Evolutionary conservation across 345 rosid genomes (phyloP), one percentile per base, ranked within the genome.

Genomic region (Aegle marmelos): DNA sequence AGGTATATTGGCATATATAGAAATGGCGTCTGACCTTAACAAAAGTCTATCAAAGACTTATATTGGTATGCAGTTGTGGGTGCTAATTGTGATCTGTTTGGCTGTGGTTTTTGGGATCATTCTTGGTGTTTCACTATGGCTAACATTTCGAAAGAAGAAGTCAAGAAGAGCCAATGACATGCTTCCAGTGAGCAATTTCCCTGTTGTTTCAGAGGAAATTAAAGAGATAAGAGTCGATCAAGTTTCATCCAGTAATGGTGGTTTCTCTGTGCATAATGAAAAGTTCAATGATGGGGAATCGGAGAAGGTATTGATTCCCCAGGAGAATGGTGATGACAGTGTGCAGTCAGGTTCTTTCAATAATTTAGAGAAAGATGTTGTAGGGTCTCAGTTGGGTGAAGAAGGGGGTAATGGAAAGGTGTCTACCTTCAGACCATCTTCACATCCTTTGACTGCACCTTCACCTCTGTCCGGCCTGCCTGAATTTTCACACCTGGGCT

Each of bases 181-280:
- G 62, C 92, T 89, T 78, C 93, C 96, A 28, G 62, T 84, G 21
- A 86, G 83, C 54, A 90, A 85, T 79, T 76, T 77, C 41, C 89
- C 91, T 37, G 79, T 72, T 5, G 70, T 84, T 76, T 84, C 94
- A 0, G 94, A 93, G 77, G 98, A 95, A 81, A 92, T 95, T 80
- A 95, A 92, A 85, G 99, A 92, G 81, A 93, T 95, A 74, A 82
- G 89, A 59, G 85, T 92, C 62, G 98, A 91, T 89, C 94, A 91
- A 78, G 94, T 79, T 76, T 91, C 98, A 68, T 86, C 98, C 9
- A 85, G 85, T 77, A 85, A 83, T 75, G 93, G 79, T 61, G 76
- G 39, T 75, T 68, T 87, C 59, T 81, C 67, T 19, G 77, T 83
- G 22, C 85, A 89, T 65, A 81, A 84, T 78, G 94, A 93, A 54